Percentiles rank a stretch among this genome's conserved stretches.
phyloP scores from a whole-genome alignment of 2,329 filamentous ascomycete species.

The Fusarium albosuccineum region DNA sequence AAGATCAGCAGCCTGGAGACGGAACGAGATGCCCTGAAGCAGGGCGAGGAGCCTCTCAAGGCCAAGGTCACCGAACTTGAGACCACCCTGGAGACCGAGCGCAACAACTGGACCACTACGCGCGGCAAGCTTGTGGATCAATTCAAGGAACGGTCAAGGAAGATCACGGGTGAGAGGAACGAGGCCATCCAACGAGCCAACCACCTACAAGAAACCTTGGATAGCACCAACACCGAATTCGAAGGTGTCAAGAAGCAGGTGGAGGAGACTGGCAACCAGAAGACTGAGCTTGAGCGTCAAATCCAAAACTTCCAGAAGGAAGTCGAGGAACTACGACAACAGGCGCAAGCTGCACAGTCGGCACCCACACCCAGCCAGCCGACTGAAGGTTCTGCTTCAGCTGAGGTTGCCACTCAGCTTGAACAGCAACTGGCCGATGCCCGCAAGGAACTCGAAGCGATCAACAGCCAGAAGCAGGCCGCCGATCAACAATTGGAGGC shows the following conservation, averaged over 20 bases:
- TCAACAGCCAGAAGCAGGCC: slow-evolving; percentile 75
- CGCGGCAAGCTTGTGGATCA: slow-evolving; percentile 70
- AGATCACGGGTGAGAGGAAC: slow-evolving; percentile 66
- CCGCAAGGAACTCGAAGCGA: slow-evolving; percentile 73
- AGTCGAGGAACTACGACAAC: slow-evolving; percentile 54
- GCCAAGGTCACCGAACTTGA: slow-evolving; percentile 67
- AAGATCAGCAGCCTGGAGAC: slow-evolving; percentile 75
- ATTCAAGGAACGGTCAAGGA: slow-evolving; percentile 71
- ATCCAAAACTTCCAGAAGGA: slow-evolving; percentile 59
- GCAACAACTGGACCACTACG: slow-evolving; percentile 65
- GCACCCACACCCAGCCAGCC: slow-evolving; percentile 52
- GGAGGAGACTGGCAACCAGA: slow-evolving; percentile 50
- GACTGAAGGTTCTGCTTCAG: slow-evolving; percentile 54
- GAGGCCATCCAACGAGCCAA: slow-evolving; percentile 66
- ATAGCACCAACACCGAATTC: slow-evolving; percentile 66
- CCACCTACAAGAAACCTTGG: slow-evolving; percentile 64
- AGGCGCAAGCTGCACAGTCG: slow-evolving; percentile 53
- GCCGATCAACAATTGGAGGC: slow-evolving; percentile 73
- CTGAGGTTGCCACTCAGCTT: slow-evolving; percentile 62
- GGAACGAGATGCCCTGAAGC: slow-evolving; percentile 71
- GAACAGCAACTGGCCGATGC: slow-evolving; percentile 64
- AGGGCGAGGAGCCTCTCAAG: slow-evolving; percentile 64
- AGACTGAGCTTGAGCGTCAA: slow-evolving; percentile 57
- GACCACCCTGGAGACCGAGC: slow-evolving; percentile 65
- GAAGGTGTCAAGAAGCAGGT: slow-evolving; percentile 59